Evolutionary conservation across 1,139 yeast genomes (phyloP).

Genomic region (Yamadazyma kanchanaburiensis): DNA sequence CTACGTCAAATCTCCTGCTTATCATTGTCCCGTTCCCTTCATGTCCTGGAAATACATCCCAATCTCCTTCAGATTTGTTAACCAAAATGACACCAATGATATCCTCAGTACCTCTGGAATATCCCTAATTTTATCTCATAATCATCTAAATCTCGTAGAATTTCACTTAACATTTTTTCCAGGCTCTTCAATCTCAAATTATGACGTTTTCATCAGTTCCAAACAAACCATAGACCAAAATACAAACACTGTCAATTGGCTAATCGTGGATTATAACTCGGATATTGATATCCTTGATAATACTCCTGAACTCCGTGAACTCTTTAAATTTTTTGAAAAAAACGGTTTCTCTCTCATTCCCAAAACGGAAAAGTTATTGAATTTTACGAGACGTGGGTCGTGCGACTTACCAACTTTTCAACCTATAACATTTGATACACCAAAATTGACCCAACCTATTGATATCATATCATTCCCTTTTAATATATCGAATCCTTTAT

Average conservation of each 20-base stretch:
- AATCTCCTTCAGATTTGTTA: conserved; percentile 23
- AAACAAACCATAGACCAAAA: conserved; percentile 9
- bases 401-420: conserved; percentile 1
- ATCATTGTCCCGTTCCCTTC: no score
- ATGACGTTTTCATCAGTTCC: conserved; percentile 19
- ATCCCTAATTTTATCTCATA: conserved; percentile 15
- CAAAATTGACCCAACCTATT: conserved; percentile 5
- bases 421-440: conserved; percentile 7
- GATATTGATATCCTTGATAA: conserved; percentile 3
- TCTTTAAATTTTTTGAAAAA: conserved; percentile 16
- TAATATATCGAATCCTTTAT: conserved; percentile 47
- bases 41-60: conserved; percentile 28
- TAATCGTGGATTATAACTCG: conserved; percentile 6
- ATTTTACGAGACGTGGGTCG: conserved; percentile 6
- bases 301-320: conserved; percentile 9
- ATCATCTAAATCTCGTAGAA: no score
- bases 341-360: conserved; percentile 30
- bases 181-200: conserved; percentile 8
- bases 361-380: conserved; percentile 14
- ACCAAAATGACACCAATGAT: conserved; percentile 11
- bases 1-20: no score
- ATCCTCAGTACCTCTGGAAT: conserved; percentile 27
- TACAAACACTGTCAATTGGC: conserved; percentile 20
- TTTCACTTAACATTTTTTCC: no score
- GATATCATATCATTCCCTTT: conserved; percentile 45